These are phyloP conservation scores for Aspergillus ochraceoroseus DNA, from an alignment of 2,329 filamentous ascomycete species.

Conservation along the genomic window DNA sequence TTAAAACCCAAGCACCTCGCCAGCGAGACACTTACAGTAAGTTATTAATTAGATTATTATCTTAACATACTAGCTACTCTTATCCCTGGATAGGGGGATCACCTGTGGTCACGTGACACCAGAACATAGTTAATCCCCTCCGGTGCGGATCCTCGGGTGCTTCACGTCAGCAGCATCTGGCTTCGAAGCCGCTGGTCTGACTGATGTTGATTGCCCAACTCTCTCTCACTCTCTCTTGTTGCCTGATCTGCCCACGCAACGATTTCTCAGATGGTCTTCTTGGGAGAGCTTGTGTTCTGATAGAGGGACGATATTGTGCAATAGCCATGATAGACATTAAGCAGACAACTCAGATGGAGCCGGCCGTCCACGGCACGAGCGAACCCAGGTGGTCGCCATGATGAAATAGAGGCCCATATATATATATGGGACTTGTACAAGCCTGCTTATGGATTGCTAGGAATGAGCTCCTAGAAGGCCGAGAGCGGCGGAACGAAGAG, in stretches of 20 bases:
- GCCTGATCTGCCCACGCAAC: constrained; percentile 25
- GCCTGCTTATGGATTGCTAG: neutral
- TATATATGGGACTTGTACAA: constrained; percentile 8
- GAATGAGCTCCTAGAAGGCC: neutral
- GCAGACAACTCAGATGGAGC: constrained; percentile 46
- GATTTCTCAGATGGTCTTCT: constrained; percentile 43
- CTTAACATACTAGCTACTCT: too few relatives aligned
- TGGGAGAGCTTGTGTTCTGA: constrained; percentile 40
- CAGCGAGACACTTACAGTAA: too few relatives aligned
- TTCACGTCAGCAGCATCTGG: constrained; percentile 1
- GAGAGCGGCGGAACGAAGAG: too few relatives aligned
- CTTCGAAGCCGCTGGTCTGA: constrained; percentile 7
- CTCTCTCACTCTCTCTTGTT: constrained; percentile 14
- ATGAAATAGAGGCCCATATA: constrained; percentile 38
- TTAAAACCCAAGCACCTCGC: too few relatives aligned
- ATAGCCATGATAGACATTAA: constrained; percentile 42
- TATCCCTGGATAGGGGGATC: too few relatives aligned
- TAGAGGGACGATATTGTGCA: constrained; percentile 47
- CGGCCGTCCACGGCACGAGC: constrained; percentile 40
- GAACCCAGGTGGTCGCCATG: constrained; percentile 35
- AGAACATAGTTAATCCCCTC: too few relatives aligned
- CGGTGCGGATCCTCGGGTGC: too few relatives aligned
- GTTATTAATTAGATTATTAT: too few relatives aligned
- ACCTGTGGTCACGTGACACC: too few relatives aligned
- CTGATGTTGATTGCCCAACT: constrained; percentile 19